Conservation (phyloP, 345 rosid species). For the sweet orange (Citrus sinensis) region DNA sequence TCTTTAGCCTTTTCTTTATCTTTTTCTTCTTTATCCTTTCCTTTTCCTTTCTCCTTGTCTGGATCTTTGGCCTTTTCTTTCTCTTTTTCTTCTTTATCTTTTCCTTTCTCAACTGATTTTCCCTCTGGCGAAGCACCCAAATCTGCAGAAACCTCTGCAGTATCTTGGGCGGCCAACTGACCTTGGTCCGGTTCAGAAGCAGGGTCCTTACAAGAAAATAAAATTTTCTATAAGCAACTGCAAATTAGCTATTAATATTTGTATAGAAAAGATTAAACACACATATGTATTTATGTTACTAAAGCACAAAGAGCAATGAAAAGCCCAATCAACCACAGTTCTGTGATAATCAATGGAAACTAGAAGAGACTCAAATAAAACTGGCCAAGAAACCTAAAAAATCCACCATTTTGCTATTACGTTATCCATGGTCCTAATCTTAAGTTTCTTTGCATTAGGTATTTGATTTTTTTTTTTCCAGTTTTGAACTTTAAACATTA, state of each 20-base stretch:
- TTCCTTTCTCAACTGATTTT: constrained; percentile 58
- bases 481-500: background rate
- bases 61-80: constrained; percentile 60
- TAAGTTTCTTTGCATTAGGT: background rate
- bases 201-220: constrained; percentile 47
- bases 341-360: background rate
- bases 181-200: constrained; percentile 63
- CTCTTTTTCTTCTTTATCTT: constrained; percentile 79
- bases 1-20: constrained; percentile 61
- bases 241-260: background rate
- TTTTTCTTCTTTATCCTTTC: constrained; percentile 72
- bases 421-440: background rate
- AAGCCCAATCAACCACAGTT: background rate
- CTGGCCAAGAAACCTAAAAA: background rate
- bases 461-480: too few species aligned
- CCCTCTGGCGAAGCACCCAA: constrained; percentile 56
- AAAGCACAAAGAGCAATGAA: background rate
- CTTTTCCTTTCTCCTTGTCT: constrained; percentile 31
- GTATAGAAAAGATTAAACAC: background rate
- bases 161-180: constrained; percentile 46
- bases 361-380: background rate
- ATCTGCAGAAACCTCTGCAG: constrained; percentile 55
- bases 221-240: constrained; percentile 5
- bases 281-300: background rate
- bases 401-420: background rate